These are phyloP conservation scores for Cystofilobasidium macerans DNA, from an alignment of 768 basidiomycete species.

Conservation along the genomic window DNA sequence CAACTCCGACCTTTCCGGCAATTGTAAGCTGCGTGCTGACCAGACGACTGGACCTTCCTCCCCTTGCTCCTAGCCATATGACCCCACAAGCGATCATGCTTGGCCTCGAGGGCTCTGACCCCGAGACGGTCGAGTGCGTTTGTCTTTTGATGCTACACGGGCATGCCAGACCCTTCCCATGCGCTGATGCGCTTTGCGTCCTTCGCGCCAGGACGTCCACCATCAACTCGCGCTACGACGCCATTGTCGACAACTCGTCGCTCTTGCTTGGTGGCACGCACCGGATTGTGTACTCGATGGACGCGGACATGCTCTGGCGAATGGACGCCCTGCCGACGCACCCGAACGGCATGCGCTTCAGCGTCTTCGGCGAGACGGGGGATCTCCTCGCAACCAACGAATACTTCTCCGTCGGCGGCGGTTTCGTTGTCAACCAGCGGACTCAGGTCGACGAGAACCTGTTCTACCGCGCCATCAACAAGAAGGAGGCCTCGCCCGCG, in stretches of 20 bases:
- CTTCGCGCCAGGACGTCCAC: slow-evolving; percentile 10
- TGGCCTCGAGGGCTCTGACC: slow-evolving; percentile 47
- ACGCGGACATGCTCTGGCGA: slow-evolving; percentile 59
- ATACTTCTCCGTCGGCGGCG: slow-evolving; percentile 49
- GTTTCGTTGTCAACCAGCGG: slow-evolving; percentile 79
- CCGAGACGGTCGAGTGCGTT: slow-evolving; percentile 67
- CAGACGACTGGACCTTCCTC: background rate
- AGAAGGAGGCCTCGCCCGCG: slow-evolving; percentile 64
- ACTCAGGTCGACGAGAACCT: slow-evolving; percentile 93
- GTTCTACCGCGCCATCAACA: slow-evolving; percentile 86
- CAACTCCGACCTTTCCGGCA: too few species aligned
- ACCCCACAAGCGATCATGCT: slow-evolving; percentile 38
- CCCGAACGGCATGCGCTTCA: slow-evolving; percentile 82
- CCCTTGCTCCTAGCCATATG: slow-evolving; percentile 32
- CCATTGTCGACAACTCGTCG: slow-evolving; percentile 54
- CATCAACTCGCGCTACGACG: slow-evolving; percentile 29
- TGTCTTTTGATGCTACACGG: background rate
- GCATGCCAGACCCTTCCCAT: background rate
- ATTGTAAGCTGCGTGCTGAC: too few species aligned
- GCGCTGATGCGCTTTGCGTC: too few species aligned
- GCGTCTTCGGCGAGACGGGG: slow-evolving; percentile 40
- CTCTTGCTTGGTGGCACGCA: slow-evolving; percentile 63
- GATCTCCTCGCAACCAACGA: slow-evolving; percentile 85
- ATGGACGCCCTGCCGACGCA: slow-evolving; percentile 33
- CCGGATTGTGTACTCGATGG: slow-evolving; percentile 63